phyloP scores from a whole-genome alignment of 805 yeast genomes.

The Ogataea corticis region DNA sequence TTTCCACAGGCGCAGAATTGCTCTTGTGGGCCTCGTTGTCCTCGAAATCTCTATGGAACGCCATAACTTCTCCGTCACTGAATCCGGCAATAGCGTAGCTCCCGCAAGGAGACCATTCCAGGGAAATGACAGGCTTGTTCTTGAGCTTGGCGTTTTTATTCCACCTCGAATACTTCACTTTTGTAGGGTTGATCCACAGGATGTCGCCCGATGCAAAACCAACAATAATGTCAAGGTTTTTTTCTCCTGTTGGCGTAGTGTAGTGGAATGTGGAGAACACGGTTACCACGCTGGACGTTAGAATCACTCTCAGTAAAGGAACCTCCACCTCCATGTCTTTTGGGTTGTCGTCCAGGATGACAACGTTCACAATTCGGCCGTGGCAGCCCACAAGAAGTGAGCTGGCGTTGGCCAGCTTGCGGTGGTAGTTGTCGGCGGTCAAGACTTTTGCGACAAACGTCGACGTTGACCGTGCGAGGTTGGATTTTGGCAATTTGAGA shows the following conservation, averaged over 20 bases:
- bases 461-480: slow-evolving; percentile 34
- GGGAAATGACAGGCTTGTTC: slow-evolving; percentile 43
- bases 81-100: slow-evolving; percentile 57
- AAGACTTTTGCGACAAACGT: slow-evolving; percentile 36
- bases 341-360: slow-evolving; percentile 38
- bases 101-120: slow-evolving; percentile 50
- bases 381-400: slow-evolving; percentile 46
- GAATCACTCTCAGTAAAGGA: slow-evolving; percentile 46
- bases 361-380: slow-evolving; percentile 50
- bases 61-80: slow-evolving; percentile 59
- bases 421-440: slow-evolving; percentile 32
- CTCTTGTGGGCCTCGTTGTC: slow-evolving; percentile 38
- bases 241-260: slow-evolving; percentile 27
- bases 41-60: slow-evolving; percentile 52
- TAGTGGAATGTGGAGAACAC: slow-evolving; percentile 36
- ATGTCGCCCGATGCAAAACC: slow-evolving; percentile 73
- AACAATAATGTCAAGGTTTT: slow-evolving; percentile 50
- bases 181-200: slow-evolving; percentile 56
- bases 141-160: slow-evolving; percentile 50
- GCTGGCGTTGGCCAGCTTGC: slow-evolving; percentile 29
- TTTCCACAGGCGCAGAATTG: slow-evolving; percentile 24
- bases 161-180: slow-evolving; percentile 49
- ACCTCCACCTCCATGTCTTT: slow-evolving; percentile 42
- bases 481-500: slow-evolving; percentile 33
- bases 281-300: slow-evolving; percentile 42